phyloP scores from a whole-genome alignment of 768 basidiomycete species.

The Clitopilus hobsonii region DNA sequence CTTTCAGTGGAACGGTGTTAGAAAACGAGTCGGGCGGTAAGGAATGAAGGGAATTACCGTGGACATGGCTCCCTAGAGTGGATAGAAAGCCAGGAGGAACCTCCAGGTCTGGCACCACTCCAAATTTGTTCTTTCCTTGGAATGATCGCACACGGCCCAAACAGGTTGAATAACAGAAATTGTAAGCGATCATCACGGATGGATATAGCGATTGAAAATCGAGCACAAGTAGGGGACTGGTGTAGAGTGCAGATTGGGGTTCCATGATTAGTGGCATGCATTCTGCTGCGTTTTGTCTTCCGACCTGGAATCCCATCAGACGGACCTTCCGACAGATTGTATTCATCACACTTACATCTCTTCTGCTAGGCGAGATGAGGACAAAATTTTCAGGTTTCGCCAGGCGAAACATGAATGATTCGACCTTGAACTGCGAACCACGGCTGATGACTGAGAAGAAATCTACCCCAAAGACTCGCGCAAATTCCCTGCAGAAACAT shows the following conservation, averaged over 20 bases:
- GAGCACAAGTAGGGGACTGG: constrained; percentile 85
- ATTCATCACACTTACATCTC: constrained; percentile 55
- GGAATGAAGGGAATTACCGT: constrained; percentile 39
- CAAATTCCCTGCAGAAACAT: constrained; percentile 73
- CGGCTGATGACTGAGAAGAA: constrained; percentile 93
- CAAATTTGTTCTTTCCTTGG: constrained; percentile 84
- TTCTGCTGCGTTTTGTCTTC: constrained; percentile 93
- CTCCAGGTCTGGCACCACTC: constrained; percentile 64
- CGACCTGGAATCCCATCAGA: constrained; percentile 59
- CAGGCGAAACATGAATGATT: constrained; percentile 97
- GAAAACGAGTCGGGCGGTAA: neutral
- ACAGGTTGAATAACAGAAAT: constrained; percentile 96
- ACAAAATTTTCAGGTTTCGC: constrained; percentile 94
- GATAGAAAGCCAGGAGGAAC: constrained; percentile 64
- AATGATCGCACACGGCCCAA: constrained; percentile 86
- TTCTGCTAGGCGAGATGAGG: constrained; percentile 82
- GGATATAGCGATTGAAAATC: constrained; percentile 98
- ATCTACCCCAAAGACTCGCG: constrained; percentile 95
- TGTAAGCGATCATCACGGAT: constrained; percentile 98
- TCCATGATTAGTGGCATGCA: constrained; percentile 96
- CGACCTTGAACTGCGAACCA: constrained; percentile 98
- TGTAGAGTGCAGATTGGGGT: constrained; percentile 89
- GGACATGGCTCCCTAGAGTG: constrained; percentile 71
- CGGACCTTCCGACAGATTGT: neutral
- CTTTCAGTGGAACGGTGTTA: constrained; percentile 37